Base-by-base conservation (phyloP, 1,284 basidiomycete genomes). In the Golubevia sp. region DNA sequence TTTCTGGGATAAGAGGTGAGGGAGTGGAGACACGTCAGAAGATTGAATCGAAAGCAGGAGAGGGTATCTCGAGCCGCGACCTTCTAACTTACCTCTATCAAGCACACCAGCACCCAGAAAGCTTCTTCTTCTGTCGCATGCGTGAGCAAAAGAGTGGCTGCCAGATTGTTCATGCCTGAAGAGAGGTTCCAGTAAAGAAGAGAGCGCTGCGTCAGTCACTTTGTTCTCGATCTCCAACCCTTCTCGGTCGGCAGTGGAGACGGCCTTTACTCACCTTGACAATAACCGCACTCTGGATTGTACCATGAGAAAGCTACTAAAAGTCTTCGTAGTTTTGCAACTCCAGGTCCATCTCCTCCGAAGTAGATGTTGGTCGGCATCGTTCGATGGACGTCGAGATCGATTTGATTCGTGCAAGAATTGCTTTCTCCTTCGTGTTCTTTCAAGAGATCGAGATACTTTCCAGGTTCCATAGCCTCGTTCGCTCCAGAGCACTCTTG, bases 311-410 rank as follows among this genome's bases (percentile, higher is more conserved):
- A 98, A 0, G 94, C 96, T 25, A 88, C 89, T 77, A 99, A 86
- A 50, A 99, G 91, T 64, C 94, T 87, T 49, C 95, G 87, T 59
- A 99, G 85, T 85, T 99, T 99, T 58, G 90, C 88, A 6, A 98
- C 94, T 0, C 97, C 97, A 0, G 90, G 92, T 0, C 96, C 95
- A 79, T 95, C 92, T 1, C 94, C 92, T 0, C 94, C 96, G 84
- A 98, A 99, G 85, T 96, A 99, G 38, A 98, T 88, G 79, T 98
- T 98, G 50, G 95, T 86, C 0, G 96, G 96, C 91, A 98, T 97
- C 49, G 93, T 96, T 83, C 93, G 62, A 66, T 67, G 67, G 49
- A 97, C 92, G 77, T 98, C 96, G 85, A 98, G 95, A 85, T 96
- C 94, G 67, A 99, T 98, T 85, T 99, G 96, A 56, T 89, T 88